Base-by-base conservation (phyloP, 2,329 filamentous ascomycete genomes). In the Huntiella savannae region DNA sequence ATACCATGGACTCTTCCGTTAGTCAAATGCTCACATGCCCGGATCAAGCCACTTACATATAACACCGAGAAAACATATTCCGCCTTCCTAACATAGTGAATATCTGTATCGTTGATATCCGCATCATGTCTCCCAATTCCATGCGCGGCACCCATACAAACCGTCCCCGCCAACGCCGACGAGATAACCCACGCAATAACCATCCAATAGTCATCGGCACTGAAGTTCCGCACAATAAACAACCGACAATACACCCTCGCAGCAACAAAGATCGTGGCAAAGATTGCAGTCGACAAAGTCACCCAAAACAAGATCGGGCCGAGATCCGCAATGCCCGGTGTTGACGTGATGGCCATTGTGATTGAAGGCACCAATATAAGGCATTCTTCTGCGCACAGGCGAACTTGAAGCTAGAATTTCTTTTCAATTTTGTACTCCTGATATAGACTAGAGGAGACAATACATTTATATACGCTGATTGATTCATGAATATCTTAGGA, bases 121-220 rank as follows among this genome's bases (percentile, higher is more conserved):
- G 50, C 54, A 56, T 85, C 78, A 55, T 79, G 73, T 43, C 69
- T 68, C n/a, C 82, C 82, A 5, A 86, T 65, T 3, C 82, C 82
- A 50, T 71, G 72, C 35, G 63, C 64, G 4, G 74, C 71, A 32
- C 75, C 79, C 52, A 73, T 70, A 56, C 73, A 73, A 51, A 85
- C 79, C 36, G 75, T 67, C 51, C 81, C 71, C 15, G 74, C 77
- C 35, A 84, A 63, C 33, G 75, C 80, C 52, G 82, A 73, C 35
- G 77, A 73, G 40, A 86, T 58, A 10, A 75, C 54, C 87, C 85
- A 94, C 47, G 86, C 84, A 36, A 82, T 53, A 8, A 85, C 60
- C 60, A 94, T 91, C 54, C 82, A 73, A 60, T 78, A 81, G 66
- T 94, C 87, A 61, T 93, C 85, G 65, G 73, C 73, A 47, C 71